A percentile compares a stretch with the other conserved stretches of the same genome.
Evolutionary conservation across 1,284 basidiomycete genomes (phyloP).

Genomic region (Pyrrhoderma lamaoense): DNA sequence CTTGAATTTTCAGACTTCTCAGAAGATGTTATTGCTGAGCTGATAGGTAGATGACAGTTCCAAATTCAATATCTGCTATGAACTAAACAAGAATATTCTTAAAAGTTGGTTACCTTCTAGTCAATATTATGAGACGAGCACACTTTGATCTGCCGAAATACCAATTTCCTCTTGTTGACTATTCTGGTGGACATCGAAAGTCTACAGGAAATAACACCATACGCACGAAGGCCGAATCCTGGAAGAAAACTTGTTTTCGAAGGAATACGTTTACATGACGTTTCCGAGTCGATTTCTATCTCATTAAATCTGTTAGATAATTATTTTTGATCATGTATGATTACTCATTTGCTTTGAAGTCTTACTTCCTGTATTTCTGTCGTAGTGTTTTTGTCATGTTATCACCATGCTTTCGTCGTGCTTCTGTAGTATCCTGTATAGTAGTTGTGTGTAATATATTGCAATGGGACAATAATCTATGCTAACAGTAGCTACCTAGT

Average conservation of each 20-base stretch:
- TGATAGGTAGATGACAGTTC: conserved; percentile 18
- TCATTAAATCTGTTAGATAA: background rate
- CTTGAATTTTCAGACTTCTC: conserved; percentile 17
- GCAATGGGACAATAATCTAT: too few relatives aligned
- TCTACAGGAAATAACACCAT: conserved; percentile 1
- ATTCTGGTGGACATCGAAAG: background rate
- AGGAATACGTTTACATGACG: conserved; percentile 8
- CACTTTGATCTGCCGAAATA: conserved; percentile 34
- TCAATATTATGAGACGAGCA: conserved; percentile 49
- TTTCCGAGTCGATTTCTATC: too few relatives aligned
- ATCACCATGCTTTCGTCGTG: too few relatives aligned
- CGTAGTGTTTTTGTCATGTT: too few relatives aligned
- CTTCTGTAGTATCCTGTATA: too few relatives aligned
- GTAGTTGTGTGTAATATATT: too few relatives aligned
- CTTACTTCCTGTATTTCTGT: too few relatives aligned
- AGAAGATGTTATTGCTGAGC: conserved; percentile 16
- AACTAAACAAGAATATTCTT: conserved; percentile 9
- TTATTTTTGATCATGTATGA: background rate
- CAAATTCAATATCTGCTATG: background rate
- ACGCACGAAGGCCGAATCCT: conserved; percentile 7
- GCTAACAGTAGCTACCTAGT: too few relatives aligned
- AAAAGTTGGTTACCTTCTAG: conserved; percentile 49
- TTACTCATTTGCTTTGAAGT: too few relatives aligned
- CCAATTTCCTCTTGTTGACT: conserved; percentile 15
- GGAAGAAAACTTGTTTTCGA: conserved; percentile 6